Evolutionary conservation across 208 protist genomes (phyloP).

Genomic region (Leishmania martiniquensis): DNA sequence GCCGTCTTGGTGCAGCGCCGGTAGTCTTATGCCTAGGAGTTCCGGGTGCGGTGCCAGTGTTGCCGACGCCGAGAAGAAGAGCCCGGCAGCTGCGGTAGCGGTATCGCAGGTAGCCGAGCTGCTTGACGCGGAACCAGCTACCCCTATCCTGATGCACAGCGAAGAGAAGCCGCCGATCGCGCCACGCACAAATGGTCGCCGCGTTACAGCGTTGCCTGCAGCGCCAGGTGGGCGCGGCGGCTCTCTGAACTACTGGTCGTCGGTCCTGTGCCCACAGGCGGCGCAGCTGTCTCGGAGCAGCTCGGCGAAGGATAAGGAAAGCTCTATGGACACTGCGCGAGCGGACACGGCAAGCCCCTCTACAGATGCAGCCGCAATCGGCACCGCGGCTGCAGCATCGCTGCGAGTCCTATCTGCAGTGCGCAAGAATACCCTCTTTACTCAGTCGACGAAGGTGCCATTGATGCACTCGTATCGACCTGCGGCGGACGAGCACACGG

Average conservation of each 20-base stretch:
- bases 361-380: neutral
- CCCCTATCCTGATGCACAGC: neutral
- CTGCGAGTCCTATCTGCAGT: neutral
- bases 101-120: neutral
- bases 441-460: neutral
- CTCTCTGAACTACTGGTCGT: constrained; percentile 26
- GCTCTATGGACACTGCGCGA: neutral
- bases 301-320: neutral
- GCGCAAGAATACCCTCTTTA: neutral
- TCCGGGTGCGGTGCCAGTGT: neutral
- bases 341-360: neutral
- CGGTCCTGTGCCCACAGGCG: constrained; percentile 10
- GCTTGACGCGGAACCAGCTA: neutral
- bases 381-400: neutral
- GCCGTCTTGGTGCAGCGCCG: constrained; percentile 7
- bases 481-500: constrained; percentile 9
- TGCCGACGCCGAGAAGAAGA: neutral
- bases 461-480: constrained; percentile 34
- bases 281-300: neutral
- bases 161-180: neutral
- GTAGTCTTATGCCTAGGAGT: neutral
- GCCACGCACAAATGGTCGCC: neutral
- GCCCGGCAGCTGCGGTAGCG: neutral
- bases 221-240: neutral
- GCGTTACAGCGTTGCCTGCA: neutral